Base-by-base conservation (phyloP, 345 rosid genomes). In the Pugionium cornutum region DNA sequence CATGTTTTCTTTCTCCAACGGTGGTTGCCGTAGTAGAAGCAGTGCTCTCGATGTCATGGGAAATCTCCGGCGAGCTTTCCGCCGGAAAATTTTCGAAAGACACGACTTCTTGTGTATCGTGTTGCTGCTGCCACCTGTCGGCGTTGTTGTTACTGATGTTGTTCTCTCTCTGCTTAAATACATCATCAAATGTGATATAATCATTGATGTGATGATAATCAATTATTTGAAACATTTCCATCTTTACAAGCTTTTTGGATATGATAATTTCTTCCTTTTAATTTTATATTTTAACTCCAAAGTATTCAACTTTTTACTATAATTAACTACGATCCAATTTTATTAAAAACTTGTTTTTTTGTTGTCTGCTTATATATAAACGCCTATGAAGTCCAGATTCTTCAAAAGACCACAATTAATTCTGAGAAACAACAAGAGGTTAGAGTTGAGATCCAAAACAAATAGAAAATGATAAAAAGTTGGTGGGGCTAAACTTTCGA, bases 41-140 rank as follows among this genome's bases (percentile, higher is more conserved):
- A 0, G 68, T 60, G 75, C 89, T 84, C 32, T 77, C 86, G 0
- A 83, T 80, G 4, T 84, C 88, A 50, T 85, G 85, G 1, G 91
- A 85, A 39, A 67, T 71, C 36, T 95, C 97, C 2, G 91, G 91
- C 5, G 99, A 95, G 69, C 96, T 90, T 82, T 81, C 92, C 0
- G 82, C 86, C 0, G 88, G 96, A 25, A 83, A 95, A 78, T 91
- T 88, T 72, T 91, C 97, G 39, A 90, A 78, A 2, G 97, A 86
- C 42, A 90, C 86, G 1, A 83, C 97, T 69, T 91, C 97, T 5
- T 84, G 89, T 0, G 85, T 74, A 39, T 89, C 89, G 1, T 77
- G 84, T 56, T 79, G 83, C 45, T 71, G 75, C 91, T 89, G 87
- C 75, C 77, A 74, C 51, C 43, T 68, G 7, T 68, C 70, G 7